Conservation (phyloP, 176 grass and related monocot genomes). For the maize (Zea mays) region Zm-B73-REFERENCE-NAM-5.0 NC_050104.1:12837001-12837500, state of each 20-base stretch:
- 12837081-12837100: conserved; percentile 5
- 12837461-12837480: conserved; percentile 19
- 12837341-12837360: conserved; percentile 35
- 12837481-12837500: neutral
- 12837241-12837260: conserved; percentile 43
- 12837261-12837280: conserved; percentile 22
- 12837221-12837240: conserved; percentile 15
- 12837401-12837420: neutral
- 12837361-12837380: neutral
- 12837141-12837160: conserved; percentile 37
- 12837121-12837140: neutral
- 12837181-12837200: neutral
- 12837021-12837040: neutral
- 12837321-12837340: neutral
- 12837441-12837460: conserved; percentile 15
- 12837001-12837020: neutral
- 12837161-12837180: conserved; percentile 28
- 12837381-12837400: neutral
- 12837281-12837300: conserved; percentile 26
- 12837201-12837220: neutral
- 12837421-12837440: conserved; percentile 1
- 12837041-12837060: neutral
- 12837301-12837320: neutral
- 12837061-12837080: too few species aligned
- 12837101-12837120: neutral